These are phyloP conservation scores for Trichoderma virens DNA, from an alignment of 495 filamentous ascomycete genomes.

Conservation along the genomic window DNA sequence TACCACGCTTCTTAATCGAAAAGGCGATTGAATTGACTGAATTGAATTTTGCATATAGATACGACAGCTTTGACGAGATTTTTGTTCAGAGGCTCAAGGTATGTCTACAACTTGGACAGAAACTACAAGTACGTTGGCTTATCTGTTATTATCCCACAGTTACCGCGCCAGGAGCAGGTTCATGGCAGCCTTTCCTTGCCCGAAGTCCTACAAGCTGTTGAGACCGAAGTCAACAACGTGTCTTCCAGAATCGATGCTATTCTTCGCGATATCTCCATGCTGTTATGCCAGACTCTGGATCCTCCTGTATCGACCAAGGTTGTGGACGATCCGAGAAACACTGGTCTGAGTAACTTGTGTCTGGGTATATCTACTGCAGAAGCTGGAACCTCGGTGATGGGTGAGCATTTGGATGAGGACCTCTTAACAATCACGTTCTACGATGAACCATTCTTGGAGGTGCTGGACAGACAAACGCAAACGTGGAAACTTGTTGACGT, in stretches of 20 bases:
- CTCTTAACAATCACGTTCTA: neutral
- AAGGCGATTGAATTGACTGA: neutral
- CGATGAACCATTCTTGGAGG: neutral
- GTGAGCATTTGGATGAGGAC: neutral
- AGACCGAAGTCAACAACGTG: neutral
- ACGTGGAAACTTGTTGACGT: neutral
- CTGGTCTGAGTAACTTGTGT: neutral
- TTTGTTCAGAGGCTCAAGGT: neutral
- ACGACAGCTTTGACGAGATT: neutral
- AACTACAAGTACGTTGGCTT: neutral
- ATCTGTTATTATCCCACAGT: neutral
- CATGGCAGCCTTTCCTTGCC: neutral
- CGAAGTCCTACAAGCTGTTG: neutral
- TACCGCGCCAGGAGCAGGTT: neutral
- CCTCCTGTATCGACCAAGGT: neutral
- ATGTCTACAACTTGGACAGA: neutral
- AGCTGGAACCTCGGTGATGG: neutral
- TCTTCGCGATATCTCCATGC: neutral
- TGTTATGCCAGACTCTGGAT: neutral
- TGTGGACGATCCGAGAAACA: neutral
- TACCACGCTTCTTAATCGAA: neutral
- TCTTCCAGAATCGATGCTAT: conserved; percentile 3
- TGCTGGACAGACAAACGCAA: neutral
- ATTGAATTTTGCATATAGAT: neutral
- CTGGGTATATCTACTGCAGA: neutral